Conservation (phyloP, 129 eudicot species). For the Lactuca saligna region DNA sequence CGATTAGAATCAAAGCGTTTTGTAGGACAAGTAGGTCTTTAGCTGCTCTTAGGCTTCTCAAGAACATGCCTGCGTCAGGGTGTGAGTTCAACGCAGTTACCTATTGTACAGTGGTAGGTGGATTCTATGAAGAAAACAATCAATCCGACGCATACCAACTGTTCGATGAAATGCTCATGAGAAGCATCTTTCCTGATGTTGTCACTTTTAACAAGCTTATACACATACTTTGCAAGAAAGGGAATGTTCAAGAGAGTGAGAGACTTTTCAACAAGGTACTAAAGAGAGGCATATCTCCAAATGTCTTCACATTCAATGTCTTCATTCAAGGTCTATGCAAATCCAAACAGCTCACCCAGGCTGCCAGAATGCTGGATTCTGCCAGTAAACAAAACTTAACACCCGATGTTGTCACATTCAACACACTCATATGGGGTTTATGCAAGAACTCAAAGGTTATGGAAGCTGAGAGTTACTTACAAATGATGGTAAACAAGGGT, state of each 20-base stretch:
- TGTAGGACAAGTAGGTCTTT: slow-evolving; percentile 67
- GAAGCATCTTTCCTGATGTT: slow-evolving; percentile 48
- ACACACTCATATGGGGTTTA: slow-evolving; percentile 74
- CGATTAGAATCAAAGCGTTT: slow-evolving; percentile 87
- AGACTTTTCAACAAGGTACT: slow-evolving; percentile 70
- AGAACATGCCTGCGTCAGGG: slow-evolving; percentile 62
- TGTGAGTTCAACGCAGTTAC: slow-evolving; percentile 74
- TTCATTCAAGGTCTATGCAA: slow-evolving; percentile 81
- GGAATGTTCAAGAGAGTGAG: slow-evolving; percentile 66
- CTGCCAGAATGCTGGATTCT: slow-evolving; percentile 55
- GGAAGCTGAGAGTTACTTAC: slow-evolving; percentile 76
- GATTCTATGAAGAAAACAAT: slow-evolving; percentile 58
- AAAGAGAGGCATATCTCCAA: slow-evolving; percentile 79
- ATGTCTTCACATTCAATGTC: slow-evolving; percentile 76
- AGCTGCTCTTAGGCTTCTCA: slow-evolving; percentile 84
- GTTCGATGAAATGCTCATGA: slow-evolving; percentile 84
- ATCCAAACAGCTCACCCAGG: slow-evolving; percentile 51
- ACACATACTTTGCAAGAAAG: slow-evolving; percentile 68
- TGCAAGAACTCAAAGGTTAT: slow-evolving; percentile 59
- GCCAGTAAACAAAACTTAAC: slow-evolving; percentile 41
- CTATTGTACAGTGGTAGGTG: slow-evolving; percentile 82
- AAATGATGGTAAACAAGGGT: slow-evolving; percentile 73
- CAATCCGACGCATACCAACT: slow-evolving; percentile 46
- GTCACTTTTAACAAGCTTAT: slow-evolving; percentile 81
- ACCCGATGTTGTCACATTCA: slow-evolving; percentile 83